Percentiles rank a stretch among this genome's conserved stretches.
phyloP scores from a whole-genome alignment of 2,329 filamentous ascomycete species.

The Neurospora crassa region DNA sequence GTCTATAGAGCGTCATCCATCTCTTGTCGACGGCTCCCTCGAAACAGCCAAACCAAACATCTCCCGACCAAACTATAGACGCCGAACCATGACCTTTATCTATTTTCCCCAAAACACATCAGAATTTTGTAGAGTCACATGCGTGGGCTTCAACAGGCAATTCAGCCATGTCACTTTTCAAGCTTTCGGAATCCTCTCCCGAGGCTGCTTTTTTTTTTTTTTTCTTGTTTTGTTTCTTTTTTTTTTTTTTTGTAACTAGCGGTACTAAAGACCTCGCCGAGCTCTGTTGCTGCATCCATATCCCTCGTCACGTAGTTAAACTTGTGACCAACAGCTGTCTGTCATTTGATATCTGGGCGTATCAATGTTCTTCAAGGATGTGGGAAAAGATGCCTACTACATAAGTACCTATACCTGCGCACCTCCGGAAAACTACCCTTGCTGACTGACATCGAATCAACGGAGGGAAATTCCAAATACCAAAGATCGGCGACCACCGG shows the following conservation, averaged over 20 bases:
- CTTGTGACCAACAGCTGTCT: background rate
- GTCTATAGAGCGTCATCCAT: background rate
- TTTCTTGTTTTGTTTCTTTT: too few species aligned
- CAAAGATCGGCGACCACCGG: background rate
- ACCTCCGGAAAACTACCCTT: background rate
- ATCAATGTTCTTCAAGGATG: background rate
- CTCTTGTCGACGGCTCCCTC: background rate
- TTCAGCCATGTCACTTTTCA: background rate
- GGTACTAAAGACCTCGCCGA: background rate
- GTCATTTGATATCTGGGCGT: background rate
- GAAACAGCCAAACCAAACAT: background rate
- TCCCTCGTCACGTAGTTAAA: background rate
- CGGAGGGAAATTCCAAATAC: background rate
- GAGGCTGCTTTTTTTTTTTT: background rate
- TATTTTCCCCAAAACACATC: too few species aligned
- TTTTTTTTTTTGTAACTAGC: too few species aligned
- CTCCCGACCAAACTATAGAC: background rate
- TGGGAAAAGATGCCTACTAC: background rate
- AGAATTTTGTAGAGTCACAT: background rate
- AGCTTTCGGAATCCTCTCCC: background rate
- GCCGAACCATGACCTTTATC: background rate
- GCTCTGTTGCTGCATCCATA: background rate
- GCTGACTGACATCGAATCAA: background rate
- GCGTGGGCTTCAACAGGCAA: background rate
- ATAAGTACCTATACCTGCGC: background rate